phyloP scores from a whole-genome alignment of 2,329 filamentous ascomycete species.

The Colletotrichum tanaceti region DNA sequence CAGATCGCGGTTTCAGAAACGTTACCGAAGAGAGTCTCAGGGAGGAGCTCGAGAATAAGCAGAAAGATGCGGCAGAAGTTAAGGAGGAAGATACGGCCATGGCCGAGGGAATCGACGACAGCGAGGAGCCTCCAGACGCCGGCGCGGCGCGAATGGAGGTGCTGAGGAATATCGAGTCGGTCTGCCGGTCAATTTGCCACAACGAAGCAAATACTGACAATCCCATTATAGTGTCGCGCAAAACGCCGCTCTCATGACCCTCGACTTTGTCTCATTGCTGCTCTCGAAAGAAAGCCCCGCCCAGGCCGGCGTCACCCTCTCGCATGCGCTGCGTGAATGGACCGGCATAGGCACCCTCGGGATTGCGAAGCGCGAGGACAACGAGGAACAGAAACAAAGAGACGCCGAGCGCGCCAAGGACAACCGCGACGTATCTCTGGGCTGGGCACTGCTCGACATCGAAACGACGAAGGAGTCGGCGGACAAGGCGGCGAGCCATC shows the following conservation, averaged over 20 bases:
- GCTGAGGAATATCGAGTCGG: slow-evolving; percentile 68
- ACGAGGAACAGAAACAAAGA: slow-evolving; percentile 53
- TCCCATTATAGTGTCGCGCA: slow-evolving; percentile 57
- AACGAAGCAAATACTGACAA: slow-evolving; percentile 38
- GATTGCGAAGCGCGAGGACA: slow-evolving; percentile 71
- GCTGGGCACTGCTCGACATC: slow-evolving; percentile 83
- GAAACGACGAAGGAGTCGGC: slow-evolving; percentile 80
- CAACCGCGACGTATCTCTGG: slow-evolving; percentile 68
- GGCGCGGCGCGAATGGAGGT: slow-evolving; percentile 67
- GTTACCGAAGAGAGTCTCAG: slow-evolving; percentile 79
- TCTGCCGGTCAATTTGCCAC: neutral
- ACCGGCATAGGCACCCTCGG: slow-evolving; percentile 82
- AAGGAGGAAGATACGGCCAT: slow-evolving; percentile 57
- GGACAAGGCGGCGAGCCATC: slow-evolving; percentile 74
- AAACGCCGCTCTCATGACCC: slow-evolving; percentile 73
- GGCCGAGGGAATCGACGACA: slow-evolving; percentile 52
- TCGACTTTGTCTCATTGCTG: slow-evolving; percentile 86
- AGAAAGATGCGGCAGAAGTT: slow-evolving; percentile 60
- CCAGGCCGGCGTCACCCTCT: slow-evolving; percentile 77
- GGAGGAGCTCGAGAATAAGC: slow-evolving; percentile 70
- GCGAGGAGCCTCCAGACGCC: slow-evolving; percentile 55
- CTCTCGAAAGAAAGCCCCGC: slow-evolving; percentile 84
- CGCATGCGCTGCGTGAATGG: slow-evolving; percentile 74
- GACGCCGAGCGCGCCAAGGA: slow-evolving; percentile 56
- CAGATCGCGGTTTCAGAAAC: slow-evolving; percentile 82